A percentile compares a stretch with the other conserved stretches of the same genome.
phyloP scores from a whole-genome alignment of 176 grass and related monocot species.

The Avena insularis region DNA sequence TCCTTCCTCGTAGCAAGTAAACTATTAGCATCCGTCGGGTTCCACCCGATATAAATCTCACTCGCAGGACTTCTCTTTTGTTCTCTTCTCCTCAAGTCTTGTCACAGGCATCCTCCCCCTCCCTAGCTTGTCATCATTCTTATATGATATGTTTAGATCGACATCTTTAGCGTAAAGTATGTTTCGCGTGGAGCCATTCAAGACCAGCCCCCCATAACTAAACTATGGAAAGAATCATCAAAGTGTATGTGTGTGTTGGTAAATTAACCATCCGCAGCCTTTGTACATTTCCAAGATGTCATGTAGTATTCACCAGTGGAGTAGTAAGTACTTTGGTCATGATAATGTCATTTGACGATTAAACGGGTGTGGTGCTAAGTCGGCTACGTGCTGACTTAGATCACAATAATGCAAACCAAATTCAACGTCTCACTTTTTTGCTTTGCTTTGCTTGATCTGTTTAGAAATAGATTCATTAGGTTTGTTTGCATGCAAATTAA shows the following conservation, averaged over 20 bases:
- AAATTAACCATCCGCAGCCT: constrained; percentile 24
- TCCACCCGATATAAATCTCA: constrained; percentile 48
- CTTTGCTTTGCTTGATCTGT: too few relatives aligned
- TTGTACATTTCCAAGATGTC: background rate
- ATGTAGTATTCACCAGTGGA: background rate
- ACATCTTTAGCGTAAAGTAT: constrained; percentile 49
- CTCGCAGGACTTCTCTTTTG: constrained; percentile 79
- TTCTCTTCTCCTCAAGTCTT: constrained; percentile 58
- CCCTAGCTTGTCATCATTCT: background rate
- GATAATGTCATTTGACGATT: background rate
- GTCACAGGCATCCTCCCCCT: constrained; percentile 35
- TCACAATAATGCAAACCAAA: too few relatives aligned
- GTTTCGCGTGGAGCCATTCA: constrained; percentile 44
- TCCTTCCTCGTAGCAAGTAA: constrained; percentile 47
- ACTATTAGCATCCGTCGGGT: constrained; percentile 55
- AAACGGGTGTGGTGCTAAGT: background rate
- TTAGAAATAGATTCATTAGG: too few relatives aligned
- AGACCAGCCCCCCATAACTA: constrained; percentile 8
- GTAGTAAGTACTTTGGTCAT: background rate
- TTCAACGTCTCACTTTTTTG: too few relatives aligned
- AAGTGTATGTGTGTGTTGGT: background rate
- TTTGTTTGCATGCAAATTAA: too few relatives aligned
- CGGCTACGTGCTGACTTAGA: background rate
- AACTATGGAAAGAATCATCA: constrained; percentile 40
- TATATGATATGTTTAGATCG: constrained; percentile 11